Conservation (phyloP, 208 protist species). For the Crithidia acanthocephali region DNA sequence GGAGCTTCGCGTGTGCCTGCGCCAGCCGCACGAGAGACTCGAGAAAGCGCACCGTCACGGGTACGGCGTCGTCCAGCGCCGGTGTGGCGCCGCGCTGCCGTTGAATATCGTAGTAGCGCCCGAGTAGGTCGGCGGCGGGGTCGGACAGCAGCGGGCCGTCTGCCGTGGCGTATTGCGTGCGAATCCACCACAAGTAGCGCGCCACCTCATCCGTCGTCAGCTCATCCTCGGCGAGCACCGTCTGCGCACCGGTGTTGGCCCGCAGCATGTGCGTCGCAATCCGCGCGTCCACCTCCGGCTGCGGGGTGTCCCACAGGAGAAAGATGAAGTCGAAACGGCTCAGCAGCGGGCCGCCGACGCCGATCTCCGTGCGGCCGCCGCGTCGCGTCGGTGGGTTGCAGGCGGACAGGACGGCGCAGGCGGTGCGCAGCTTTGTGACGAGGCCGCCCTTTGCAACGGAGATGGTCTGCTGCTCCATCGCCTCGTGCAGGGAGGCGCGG, state of each 20-base stretch:
- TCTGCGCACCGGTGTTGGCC: constrained; percentile 35
- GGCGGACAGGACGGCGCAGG: constrained; percentile 95
- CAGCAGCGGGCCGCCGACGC: constrained; percentile 95
- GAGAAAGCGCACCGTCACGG: constrained; percentile 96
- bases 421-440: constrained; percentile 96
- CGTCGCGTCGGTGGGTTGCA: constrained; percentile 93
- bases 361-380: constrained; percentile 82
- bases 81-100: constrained; percentile 73
- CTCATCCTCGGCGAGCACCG: constrained; percentile 27
- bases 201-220: constrained; percentile 67
- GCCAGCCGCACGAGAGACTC: constrained; percentile 95
- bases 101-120: constrained; percentile 79
- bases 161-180: constrained; percentile 64
- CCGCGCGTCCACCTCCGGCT: constrained; percentile 80
- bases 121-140: constrained; percentile 70
- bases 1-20: constrained; percentile 96
- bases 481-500: constrained; percentile 96
- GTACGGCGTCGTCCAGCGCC: constrained; percentile 82
- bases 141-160: constrained; percentile 79
- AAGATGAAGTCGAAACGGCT: constrained; percentile 98
- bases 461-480: constrained; percentile 99
- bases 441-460: constrained; percentile 96
- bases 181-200: constrained; percentile 81
- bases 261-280: constrained; percentile 91
- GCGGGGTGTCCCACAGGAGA: constrained; percentile 92